Evolutionary conservation across 768 basidiomycete species (phyloP).

Genomic region (Phallus indusiatus): DNA sequence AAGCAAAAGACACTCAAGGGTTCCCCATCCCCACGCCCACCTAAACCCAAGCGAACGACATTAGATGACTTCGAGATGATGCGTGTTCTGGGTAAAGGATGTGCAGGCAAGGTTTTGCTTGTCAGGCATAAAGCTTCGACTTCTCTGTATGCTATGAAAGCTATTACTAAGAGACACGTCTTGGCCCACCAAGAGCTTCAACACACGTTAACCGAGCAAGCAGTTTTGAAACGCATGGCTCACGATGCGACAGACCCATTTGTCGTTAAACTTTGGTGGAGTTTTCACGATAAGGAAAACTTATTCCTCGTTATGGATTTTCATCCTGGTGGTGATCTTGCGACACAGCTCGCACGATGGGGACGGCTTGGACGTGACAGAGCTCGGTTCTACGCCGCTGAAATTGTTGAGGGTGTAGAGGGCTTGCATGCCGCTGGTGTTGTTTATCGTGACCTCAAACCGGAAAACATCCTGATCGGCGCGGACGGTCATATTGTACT

Average conservation of each 20-base stretch:
- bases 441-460: slow-evolving; percentile 96
- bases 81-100: slow-evolving; percentile 93
- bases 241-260: slow-evolving; percentile 77
- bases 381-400: slow-evolving; percentile 93
- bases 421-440: slow-evolving; percentile 90
- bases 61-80: slow-evolving; percentile 97
- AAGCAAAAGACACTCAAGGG: slow-evolving; percentile 4
- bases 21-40: background rate
- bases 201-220: slow-evolving; percentile 94
- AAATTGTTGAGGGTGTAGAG: slow-evolving; percentile 94
- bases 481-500: slow-evolving; percentile 92
- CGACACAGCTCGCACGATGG: slow-evolving; percentile 95
- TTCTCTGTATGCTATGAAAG: slow-evolving; percentile 87
- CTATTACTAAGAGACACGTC: slow-evolving; percentile 95
- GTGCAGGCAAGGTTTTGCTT: slow-evolving; percentile 92
- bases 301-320: slow-evolving; percentile 97
- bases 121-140: slow-evolving; percentile 69
- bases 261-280: slow-evolving; percentile 93
- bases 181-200: slow-evolving; percentile 93
- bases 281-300: slow-evolving; percentile 97
- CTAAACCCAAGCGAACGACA: slow-evolving; percentile 11
- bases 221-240: slow-evolving; percentile 89
- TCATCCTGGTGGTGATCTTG: slow-evolving; percentile 93
- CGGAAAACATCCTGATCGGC: slow-evolving; percentile 93
- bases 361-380: slow-evolving; percentile 88